Percentiles rank a stretch among this genome's conserved stretches.
Conservation (phyloP, 2,329 filamentous ascomycete species). For the Aspergillus tanneri region DNA sequence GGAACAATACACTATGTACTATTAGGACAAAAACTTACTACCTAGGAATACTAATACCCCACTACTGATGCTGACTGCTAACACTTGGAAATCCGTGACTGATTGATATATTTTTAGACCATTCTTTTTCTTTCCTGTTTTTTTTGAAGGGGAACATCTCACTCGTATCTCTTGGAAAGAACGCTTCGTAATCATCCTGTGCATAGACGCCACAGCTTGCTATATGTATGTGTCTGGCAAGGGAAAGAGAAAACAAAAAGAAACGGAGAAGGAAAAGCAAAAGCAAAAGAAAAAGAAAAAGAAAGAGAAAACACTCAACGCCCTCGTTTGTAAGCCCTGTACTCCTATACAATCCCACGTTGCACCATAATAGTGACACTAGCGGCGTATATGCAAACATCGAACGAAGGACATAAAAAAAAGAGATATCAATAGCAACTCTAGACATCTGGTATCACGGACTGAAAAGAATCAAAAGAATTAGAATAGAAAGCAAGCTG, state of each 20-base stretch:
- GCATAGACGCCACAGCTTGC: slow-evolving; percentile 9
- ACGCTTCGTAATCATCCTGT: background rate
- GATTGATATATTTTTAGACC: background rate
- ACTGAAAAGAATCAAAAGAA: background rate
- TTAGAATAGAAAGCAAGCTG: background rate
- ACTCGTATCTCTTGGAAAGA: background rate
- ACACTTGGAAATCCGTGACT: background rate
- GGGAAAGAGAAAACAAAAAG: background rate
- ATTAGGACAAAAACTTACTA: background rate
- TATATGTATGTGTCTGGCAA: slow-evolving; percentile 6
- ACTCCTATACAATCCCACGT: slow-evolving; percentile 14
- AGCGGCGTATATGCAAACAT: slow-evolving; percentile 10
- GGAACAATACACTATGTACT: background rate
- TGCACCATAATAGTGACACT: background rate
- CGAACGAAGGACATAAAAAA: slow-evolving; percentile 10
- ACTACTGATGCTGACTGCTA: background rate
- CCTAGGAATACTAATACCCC: background rate
- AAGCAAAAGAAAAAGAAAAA: background rate
- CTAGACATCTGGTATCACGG: slow-evolving; percentile 15
- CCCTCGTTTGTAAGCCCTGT: slow-evolving; percentile 1
- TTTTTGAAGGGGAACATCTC: background rate
- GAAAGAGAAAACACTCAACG: slow-evolving; percentile 8
- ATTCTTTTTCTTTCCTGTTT: background rate
- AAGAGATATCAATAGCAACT: slow-evolving; percentile 9
- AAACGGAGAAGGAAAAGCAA: background rate